A percentile compares a stretch with the other conserved stretches of the same genome.
Evolutionary conservation across 176 grass and related monocot species (phyloP).

Genomic region (Elymus sibiricus): DNA sequence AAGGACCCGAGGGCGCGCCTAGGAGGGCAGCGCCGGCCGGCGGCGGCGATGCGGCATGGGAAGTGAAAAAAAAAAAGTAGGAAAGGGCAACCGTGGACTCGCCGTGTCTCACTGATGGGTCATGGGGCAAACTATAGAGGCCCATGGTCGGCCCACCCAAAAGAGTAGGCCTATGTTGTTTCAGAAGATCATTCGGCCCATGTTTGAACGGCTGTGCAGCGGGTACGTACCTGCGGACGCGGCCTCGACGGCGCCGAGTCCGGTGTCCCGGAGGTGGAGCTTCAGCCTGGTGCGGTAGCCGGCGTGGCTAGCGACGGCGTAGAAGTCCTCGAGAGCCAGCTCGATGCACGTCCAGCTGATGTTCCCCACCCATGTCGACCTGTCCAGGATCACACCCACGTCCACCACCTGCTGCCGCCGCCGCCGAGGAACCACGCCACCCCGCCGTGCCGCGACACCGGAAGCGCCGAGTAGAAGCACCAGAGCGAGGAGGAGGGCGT

Average conservation of each 20-base stretch:
- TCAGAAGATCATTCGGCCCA: background rate
- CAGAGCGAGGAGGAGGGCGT: background rate
- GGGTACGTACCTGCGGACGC: slow-evolving; percentile 38
- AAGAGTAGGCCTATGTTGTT: background rate
- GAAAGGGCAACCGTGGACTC: background rate
- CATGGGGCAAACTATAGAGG: background rate
- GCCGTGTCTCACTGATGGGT: background rate
- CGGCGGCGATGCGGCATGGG: background rate
- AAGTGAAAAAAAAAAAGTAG: background rate
- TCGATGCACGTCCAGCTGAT: slow-evolving; percentile 69
- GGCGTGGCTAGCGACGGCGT: background rate
- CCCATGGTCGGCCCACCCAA: background rate
- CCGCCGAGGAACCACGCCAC: no score
- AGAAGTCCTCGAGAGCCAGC: slow-evolving; percentile 64
- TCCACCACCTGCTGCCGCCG: slow-evolving; percentile 27
- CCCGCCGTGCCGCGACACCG: background rate
- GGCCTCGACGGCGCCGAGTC: slow-evolving; percentile 25
- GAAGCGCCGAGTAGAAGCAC: background rate
- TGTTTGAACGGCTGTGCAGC: background rate
- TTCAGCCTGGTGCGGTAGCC: slow-evolving; percentile 29
- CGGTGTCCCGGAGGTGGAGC: slow-evolving; percentile 50
- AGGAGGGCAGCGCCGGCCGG: background rate
- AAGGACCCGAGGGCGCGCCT: background rate
- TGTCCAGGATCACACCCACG: slow-evolving; percentile 71
- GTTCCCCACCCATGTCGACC: slow-evolving; percentile 43